Base-by-base conservation (phyloP, 2,329 filamentous ascomycete species). In the Neofusicoccum parvum region DNA sequence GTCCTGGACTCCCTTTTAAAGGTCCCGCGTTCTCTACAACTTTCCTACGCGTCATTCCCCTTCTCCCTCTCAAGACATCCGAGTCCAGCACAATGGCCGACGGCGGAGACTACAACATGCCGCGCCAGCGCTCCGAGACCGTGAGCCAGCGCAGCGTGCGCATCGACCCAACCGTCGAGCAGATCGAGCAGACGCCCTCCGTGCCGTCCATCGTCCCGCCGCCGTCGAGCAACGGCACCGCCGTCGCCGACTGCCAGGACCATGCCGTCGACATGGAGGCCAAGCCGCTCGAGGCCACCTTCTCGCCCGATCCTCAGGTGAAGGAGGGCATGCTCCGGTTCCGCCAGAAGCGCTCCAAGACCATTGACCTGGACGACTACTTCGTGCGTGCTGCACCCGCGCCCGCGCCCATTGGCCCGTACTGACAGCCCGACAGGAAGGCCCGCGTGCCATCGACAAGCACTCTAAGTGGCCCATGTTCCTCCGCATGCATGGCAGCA, bases 381-480 rank as follows among this genome's bases (percentile, higher is more conserved):
- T 89, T 89, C 72, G 85, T 84, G 75, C 49, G 81, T 73, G 17
- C 14, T 36, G 17, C 12, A 41, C 41, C 36, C 5, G n/a, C 37
- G 5, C 39, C 39, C 12, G 69, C 73, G 70, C 72, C 71, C 65
- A 20, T 32, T 7, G 39, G 36, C 54, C 11, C 14, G 17, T 14
- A 43, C 64, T 65, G 17, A 65, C 64, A n/a, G n/a, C 45, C 9
- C 27, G 12, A 3, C 39, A 65, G 64, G 60, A 64, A 67, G 87
- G 87, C 12, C 91, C 91, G 58, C 85, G 89, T 67, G 87, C 92
- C 74, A 85, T 92, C 69, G 83, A 87, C 66, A 86, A 86, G 72
- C 90, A 93, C 76, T 92, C 90, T 20, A 92, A 91, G 82, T 89
- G 90, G 84, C 91, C 91, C 17, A 85, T 88, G 68, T 90, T 92